Evolutionary conservation across 176 grass and related monocot genomes (phyloP), one percentile per base, ranked within the genome.

Genomic region (Elymus sibiricus): DNA sequence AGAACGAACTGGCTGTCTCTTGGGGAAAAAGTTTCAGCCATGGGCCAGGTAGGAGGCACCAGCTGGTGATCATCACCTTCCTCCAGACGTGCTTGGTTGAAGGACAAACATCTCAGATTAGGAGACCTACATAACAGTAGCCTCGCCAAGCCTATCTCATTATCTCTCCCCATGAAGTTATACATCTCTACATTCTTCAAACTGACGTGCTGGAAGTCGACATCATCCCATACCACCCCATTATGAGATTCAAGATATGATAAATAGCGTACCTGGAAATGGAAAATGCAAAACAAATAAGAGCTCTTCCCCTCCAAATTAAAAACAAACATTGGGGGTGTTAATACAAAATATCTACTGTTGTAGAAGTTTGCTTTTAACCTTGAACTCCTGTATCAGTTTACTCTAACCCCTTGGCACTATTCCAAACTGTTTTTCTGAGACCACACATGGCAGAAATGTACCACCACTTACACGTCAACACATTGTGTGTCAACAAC

Each of bases 161-260:
- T 82, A n/a, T 82, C 42, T 55, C 79, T 69, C 24, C 79, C 79
- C 26, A 5, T 69, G 63, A 82, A 82, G 13, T 82, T 69, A 47
- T 53, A 69, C 43, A 70, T 82, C 43, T 69, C 43, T 15, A 82
- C 43, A n/a, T 53, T 46, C 40, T 82, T 82, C 64, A 82, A 35
- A 15, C 11, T 51, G 19, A 24, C 46, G 28, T 82, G 79, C 21
- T 68, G 19, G 28, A 82, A 82, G 40, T 69, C 24, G 11, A 53
- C 22, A 68, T 53, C 44, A 26, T 82, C 19, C 79, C 79, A 70
- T 19, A 34, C 15, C 12, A 80, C 59, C n/a, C 60, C 78, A 21
- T 31, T 21, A 64, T 2, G 38, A 19, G 37, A 28, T 65, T 47
- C 59, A 21, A 43, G 9, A 28, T 16, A 64, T 31, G 60, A 29